Evolutionary conservation across 345 rosid species (phyloP), one percentile per base, ranked within the genome.

Genomic region (Triadica sebifera): DNA sequence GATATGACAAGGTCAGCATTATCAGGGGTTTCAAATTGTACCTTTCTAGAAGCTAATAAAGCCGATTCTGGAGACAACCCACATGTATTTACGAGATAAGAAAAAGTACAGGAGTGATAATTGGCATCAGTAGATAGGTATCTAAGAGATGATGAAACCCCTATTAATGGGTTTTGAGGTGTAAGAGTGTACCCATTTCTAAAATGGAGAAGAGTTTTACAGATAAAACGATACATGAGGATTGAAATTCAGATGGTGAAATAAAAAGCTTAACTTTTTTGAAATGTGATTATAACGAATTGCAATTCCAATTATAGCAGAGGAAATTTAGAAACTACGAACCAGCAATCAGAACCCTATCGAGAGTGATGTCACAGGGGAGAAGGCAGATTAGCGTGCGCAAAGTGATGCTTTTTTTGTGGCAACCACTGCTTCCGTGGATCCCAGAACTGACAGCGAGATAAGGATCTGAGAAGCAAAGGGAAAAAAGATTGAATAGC

Each of bases 1-100:
- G 12, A 52, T 2, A 85, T 8, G 0, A 85, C 62, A 3, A 65
- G 58, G 60, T 75, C 73, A 10, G 86, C 57, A 2, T 71, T 82
- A 0, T 66, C 62, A 8, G 71, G 78, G 70, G 57, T 77, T 41
- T 71, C 17, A 19, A 80, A 76, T 11, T 59, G 55, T 24, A 78
- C 12, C 34, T 3, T 0, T 37, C 39, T 77, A 37, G 88, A 67
- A 3, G 74, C 76, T n/a, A 65, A 17, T 0, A 65, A 16, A 38
- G 89, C 86, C 10, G 58, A 68, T 49, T 81, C 73, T 2, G 68
- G 73, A 6, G 86, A 84, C 12, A 87, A 74, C 69, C 84, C 88
- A 71, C 41, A 77, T n/a, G 67, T 51, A 12, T 79, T 67, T 0
- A 78, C 55, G 65, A 85, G 87, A 78, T 83, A 85, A 1, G 84